Percentiles rank a stretch among this genome's conserved stretches.
These are phyloP conservation scores for Exserohilum turcica DNA, from an alignment of 2,329 filamentous ascomycete species.

Conservation along the genomic window DNA sequence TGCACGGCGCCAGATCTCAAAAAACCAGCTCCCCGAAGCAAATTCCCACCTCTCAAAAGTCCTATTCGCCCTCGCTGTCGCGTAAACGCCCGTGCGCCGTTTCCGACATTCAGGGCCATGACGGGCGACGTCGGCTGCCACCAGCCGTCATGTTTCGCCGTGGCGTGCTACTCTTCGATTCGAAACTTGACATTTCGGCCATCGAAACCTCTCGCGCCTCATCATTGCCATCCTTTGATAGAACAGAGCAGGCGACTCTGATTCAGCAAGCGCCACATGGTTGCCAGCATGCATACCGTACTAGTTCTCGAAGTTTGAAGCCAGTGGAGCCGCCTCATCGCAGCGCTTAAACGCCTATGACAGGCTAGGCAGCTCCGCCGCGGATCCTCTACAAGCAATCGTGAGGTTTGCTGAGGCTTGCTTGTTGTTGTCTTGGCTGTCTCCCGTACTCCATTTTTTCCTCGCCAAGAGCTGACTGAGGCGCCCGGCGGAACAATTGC, in stretches of 20 bases:
- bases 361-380: slow-evolving; percentile 14
- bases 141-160: slow-evolving; percentile 27
- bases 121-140: slow-evolving; percentile 13
- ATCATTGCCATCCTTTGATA: slow-evolving; percentile 12
- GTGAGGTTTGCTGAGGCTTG: slow-evolving; percentile 3
- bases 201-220: slow-evolving; percentile 28
- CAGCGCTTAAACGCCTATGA: slow-evolving; percentile 12
- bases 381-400: slow-evolving; percentile 7
- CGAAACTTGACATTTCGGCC: slow-evolving; percentile 29
- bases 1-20: slow-evolving; percentile 23
- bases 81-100: neutral
- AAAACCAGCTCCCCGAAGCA: slow-evolving; percentile 20
- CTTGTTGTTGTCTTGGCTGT: slow-evolving; percentile 14
- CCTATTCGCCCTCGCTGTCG: neutral
- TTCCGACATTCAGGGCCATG: slow-evolving; percentile 13
- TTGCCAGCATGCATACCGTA: slow-evolving; percentile 2
- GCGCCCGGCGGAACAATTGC: slow-evolving; percentile 15
- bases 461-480: slow-evolving; percentile 16
- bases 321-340: slow-evolving; percentile 26
- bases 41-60: slow-evolving; percentile 6
- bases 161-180: slow-evolving; percentile 25
- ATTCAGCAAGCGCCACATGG: slow-evolving; percentile 5
- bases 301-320: slow-evolving; percentile 23
- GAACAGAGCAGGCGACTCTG: slow-evolving; percentile 1
- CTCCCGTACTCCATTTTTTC: slow-evolving; percentile 1